These are phyloP conservation scores for Lepiota venenata DNA, from an alignment of 768 basidiomycete species.

Conservation along the genomic window DNA sequence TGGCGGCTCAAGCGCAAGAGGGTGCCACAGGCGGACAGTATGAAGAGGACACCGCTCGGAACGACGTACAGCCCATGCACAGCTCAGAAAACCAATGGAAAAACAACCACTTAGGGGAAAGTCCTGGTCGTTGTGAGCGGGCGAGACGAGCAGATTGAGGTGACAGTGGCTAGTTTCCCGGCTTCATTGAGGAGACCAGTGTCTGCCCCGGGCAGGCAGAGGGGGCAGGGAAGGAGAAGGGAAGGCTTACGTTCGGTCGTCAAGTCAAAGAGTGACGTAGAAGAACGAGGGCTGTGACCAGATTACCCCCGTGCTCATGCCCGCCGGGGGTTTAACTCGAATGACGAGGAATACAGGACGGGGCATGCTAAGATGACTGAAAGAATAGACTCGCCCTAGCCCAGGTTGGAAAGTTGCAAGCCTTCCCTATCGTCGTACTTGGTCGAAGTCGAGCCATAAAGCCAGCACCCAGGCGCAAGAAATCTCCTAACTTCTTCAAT, in stretches of 20 bases:
- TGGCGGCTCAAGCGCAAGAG: neutral
- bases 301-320: neutral
- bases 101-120: neutral
- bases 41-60: neutral
- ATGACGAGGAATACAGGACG: neutral
- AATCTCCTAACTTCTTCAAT: neutral
- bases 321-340: too few relatives aligned
- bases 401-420: neutral
- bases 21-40: neutral
- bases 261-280: neutral
- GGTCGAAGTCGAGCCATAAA: neutral
- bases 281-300: neutral
- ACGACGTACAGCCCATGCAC: neutral
- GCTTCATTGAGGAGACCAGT: neutral
- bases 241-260: too few relatives aligned
- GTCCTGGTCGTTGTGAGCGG: neutral
- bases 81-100: neutral
- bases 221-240: neutral
- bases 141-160: neutral
- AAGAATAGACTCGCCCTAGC: conserved; percentile 5
- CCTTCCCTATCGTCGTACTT: too few relatives aligned
- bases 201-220: neutral
- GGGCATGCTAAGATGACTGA: neutral
- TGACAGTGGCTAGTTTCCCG: neutral
- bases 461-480: neutral